Evolutionary conservation across 768 basidiomycete species (phyloP).

Genomic region (Termitomyces sp.): DNA sequence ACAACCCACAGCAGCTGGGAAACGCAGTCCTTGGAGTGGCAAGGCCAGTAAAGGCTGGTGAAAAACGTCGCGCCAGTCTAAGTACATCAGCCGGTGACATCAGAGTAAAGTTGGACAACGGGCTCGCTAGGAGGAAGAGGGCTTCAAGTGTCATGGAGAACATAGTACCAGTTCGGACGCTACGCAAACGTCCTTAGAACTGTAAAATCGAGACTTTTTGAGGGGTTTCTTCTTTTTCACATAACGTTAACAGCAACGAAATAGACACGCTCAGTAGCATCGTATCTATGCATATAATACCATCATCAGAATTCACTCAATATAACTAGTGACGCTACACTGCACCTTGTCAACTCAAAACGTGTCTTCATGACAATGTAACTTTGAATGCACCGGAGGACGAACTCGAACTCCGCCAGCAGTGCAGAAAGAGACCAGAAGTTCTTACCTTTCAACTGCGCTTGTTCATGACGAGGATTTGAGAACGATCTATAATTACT

Average conservation of each 20-base stretch:
- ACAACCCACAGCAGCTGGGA: not conserved
- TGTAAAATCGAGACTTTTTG: not conserved
- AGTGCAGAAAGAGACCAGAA: conserved; percentile 8
- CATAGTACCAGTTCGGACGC: not conserved
- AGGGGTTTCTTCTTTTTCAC: not conserved
- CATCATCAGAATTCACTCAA: conserved; percentile 4
- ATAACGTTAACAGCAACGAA: not conserved
- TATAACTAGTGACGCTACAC: not conserved
- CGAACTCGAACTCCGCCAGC: not conserved
- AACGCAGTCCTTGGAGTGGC: not conserved
- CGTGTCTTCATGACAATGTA: conserved; percentile 1
- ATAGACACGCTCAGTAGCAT: not conserved
- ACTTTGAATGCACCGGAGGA: conserved; percentile 4
- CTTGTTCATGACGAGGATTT: not conserved
- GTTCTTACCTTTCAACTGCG: not conserved
- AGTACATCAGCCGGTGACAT: conserved; percentile 2
- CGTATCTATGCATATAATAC: not conserved
- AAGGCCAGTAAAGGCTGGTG: conserved; percentile 2
- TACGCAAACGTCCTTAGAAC: conserved; percentile 15
- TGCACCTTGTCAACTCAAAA: not conserved
- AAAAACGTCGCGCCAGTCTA: conserved; percentile 15
- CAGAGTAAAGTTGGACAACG: not conserved
- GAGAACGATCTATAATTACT: conserved; percentile 3
- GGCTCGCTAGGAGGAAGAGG: conserved; percentile 9
- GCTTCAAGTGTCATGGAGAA: conserved; percentile 16